A percentile compares a stretch with the other conserved stretches of the same genome.
These are phyloP conservation scores for Aspergillus viridinutans DNA, from an alignment of 2,329 filamentous ascomycete genomes.

Conservation along the genomic window DNA sequence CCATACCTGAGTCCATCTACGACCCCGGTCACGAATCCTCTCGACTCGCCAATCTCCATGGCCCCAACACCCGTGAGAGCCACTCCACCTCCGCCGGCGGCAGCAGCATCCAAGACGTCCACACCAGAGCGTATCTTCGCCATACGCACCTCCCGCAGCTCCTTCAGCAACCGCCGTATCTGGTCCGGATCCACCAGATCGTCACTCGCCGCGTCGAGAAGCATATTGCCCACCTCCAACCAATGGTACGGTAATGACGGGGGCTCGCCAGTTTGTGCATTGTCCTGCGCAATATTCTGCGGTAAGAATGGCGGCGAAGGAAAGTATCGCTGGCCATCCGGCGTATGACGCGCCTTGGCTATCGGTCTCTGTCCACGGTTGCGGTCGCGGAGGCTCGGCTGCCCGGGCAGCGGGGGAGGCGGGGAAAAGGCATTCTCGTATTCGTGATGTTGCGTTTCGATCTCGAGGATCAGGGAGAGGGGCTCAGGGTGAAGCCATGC, in stretches of 20 bases:
- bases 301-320: conserved; percentile 71
- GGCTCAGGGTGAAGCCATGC: conserved; percentile 79
- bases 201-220: conserved; percentile 79
- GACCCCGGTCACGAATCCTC: conserved; percentile 77
- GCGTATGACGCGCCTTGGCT: conserved; percentile 30
- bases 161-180: conserved; percentile 70
- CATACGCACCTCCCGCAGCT: conserved; percentile 80
- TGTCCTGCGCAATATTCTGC: conserved; percentile 66
- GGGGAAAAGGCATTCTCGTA: conserved; percentile 71
- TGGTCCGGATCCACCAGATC: conserved; percentile 72
- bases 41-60: conserved; percentile 85
- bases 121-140: conserved; percentile 81
- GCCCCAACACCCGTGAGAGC: conserved; percentile 78
- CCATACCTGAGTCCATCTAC: conserved; percentile 71
- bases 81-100: conserved; percentile 58
- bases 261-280: conserved; percentile 42
- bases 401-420: conserved; percentile 62
- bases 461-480: conserved; percentile 70
- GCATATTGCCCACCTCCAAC: conserved; percentile 83
- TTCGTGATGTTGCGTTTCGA: conserved; percentile 64
- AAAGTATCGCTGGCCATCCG: conserved; percentile 38
- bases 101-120: conserved; percentile 58
- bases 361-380: conserved; percentile 21
- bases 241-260: conserved; percentile 79
- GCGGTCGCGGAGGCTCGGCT: conserved; percentile 26